phyloP scores from a whole-genome alignment of 2,329 filamentous ascomycete genomes.

The Sporothrix dimorphospora region DNA sequence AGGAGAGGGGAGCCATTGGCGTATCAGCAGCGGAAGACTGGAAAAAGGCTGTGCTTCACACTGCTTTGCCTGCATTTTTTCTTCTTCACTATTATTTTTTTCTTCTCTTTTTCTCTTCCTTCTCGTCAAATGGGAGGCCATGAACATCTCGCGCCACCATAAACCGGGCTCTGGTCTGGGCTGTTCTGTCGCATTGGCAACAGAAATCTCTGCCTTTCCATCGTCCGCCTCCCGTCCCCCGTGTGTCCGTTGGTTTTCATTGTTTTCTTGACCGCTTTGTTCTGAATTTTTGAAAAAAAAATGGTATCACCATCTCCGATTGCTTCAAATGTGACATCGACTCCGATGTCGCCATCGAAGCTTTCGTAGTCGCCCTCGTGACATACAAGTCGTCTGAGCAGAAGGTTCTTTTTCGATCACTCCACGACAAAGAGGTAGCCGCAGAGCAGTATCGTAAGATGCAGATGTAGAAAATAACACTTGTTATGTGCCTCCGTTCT shows the following conservation, averaged over 20 bases:
- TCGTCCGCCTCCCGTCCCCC: background rate
- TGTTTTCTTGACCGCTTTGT: background rate
- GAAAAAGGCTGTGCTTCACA: slow-evolving; percentile 5
- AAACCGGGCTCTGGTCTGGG: background rate
- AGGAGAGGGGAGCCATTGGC: background rate
- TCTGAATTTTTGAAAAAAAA: background rate
- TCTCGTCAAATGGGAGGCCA: background rate
- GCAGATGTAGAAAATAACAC: background rate
- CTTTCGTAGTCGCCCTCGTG: background rate
- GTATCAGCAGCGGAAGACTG: slow-evolving; percentile 5
- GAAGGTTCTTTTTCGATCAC: background rate
- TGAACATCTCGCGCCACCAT: background rate
- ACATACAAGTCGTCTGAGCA: slow-evolving; percentile 5
- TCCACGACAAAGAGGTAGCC: background rate
- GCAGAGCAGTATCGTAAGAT: background rate
- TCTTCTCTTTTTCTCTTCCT: background rate
- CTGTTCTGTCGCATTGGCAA: slow-evolving; percentile 1
- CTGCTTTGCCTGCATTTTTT: background rate
- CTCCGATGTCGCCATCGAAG: slow-evolving; percentile 2
- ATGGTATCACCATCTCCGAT: background rate
- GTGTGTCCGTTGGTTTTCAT: background rate
- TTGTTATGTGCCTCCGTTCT: background rate
- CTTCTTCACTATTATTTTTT: background rate
- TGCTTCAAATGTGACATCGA: background rate
- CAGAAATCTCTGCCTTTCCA: background rate